These are phyloP conservation scores for Metschnikowia dekortorum DNA, from an alignment of 805 yeast genomes.

Conservation along the genomic window DNA sequence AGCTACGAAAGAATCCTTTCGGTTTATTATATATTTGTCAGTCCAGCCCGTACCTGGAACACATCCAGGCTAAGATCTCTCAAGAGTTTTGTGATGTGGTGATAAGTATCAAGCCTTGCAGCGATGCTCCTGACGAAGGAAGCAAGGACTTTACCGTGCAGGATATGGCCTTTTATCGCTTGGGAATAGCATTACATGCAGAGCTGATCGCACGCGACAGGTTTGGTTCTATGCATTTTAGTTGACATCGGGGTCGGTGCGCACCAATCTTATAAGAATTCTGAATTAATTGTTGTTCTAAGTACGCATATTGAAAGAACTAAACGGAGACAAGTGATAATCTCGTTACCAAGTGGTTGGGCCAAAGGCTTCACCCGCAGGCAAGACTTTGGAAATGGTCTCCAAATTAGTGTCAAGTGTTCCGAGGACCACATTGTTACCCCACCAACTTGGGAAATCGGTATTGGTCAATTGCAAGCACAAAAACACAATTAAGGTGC, in stretches of 20 bases:
- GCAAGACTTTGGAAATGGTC: slow-evolving; percentile 25
- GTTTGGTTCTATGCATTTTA: neutral
- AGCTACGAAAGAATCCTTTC: too few species aligned
- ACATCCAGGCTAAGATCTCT: too few species aligned
- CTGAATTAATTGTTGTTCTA: neutral
- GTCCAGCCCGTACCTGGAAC: too few species aligned
- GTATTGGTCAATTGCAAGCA: slow-evolving; percentile 22
- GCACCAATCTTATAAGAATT: neutral
- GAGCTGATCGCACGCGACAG: neutral
- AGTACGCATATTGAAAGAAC: neutral
- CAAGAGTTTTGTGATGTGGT: too few species aligned
- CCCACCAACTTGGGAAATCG: slow-evolving; percentile 58
- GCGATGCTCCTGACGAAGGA: too few species aligned
- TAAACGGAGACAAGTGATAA: neutral
- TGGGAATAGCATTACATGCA: too few species aligned
- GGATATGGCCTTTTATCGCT: too few species aligned
- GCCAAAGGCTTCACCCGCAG: slow-evolving; percentile 45
- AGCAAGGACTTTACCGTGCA: too few species aligned
- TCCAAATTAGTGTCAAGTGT: slow-evolving; percentile 36
- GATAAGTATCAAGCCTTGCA: too few species aligned
- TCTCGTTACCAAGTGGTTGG: slow-evolving; percentile 41
- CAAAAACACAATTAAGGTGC: slow-evolving; percentile 37
- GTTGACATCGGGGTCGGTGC: neutral
- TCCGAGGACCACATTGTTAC: slow-evolving; percentile 42
- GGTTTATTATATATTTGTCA: too few species aligned